Base-by-base conservation (phyloP, 805 yeast species). In the Schwanniomyces polymorphus region DNA sequence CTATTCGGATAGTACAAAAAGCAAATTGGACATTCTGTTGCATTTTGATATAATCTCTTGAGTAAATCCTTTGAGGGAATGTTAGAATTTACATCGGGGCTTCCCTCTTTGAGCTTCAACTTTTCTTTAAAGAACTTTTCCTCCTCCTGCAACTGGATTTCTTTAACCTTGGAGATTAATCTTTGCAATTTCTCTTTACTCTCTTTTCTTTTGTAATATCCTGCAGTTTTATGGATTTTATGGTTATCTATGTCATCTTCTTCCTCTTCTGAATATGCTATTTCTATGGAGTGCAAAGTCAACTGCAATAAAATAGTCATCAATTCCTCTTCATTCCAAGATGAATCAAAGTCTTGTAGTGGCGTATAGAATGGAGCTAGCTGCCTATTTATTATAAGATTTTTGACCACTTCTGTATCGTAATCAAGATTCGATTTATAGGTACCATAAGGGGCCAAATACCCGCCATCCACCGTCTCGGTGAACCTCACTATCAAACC, bases 381-480 rank as follows among this genome's bases (percentile, higher is more conserved):
- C 55, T 76, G 79, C 42, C 99, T 77, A 27, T 80, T 80, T 16
- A 84, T 71, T 18, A 92, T 86, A 34, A 87, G 70, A 14, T 71
- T 78, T 44, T 88, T 78, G n/a, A 94, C 97, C 3, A 86, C 72
- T 12, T 79, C 79, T 12, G 87, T 79, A 57, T 86, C 80, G 68
- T 82, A 92, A 63, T 88, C 96, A 45, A 86, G 64, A 55, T 83
- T 85, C 41, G 86, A 83, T 52, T 84, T 80, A 66, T 92, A 92
- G 27, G 88, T 87, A 1, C 97, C 97, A 66, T 80, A 88, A 0
- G 98, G 97, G 1, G 96, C 97, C 52, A 92, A 68, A 61, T 72
- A 91, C 1, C 99, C 99, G 16, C 99, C 99, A 67, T 94, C 98
- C 12, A 92, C 96, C 52, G 74, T 81, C 59, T 89, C 96, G 34